Percentiles rank a stretch among this genome's conserved stretches.
Conservation (phyloP, 202 grass and related monocot genomes). For the Schoenoplectus tabernaemontani region DNA sequence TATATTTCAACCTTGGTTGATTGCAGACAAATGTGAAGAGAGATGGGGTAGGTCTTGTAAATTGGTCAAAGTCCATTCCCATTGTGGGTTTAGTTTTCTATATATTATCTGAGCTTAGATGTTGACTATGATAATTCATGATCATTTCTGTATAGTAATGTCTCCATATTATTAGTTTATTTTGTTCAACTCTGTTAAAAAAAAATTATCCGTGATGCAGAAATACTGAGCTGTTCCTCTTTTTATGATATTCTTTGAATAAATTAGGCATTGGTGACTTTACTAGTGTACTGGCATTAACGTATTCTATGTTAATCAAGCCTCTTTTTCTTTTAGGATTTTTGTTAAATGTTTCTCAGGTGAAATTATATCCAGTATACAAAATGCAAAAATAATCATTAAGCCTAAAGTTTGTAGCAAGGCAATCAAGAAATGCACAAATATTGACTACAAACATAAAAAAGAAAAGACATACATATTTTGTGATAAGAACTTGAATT, state of each 20-base stretch:
- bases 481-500: not conserved
- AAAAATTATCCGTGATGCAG: not conserved
- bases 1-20: conserved; percentile 89
- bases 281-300: not conserved
- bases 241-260: not conserved
- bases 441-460: not conserved
- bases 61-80: conserved; percentile 47
- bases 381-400: not conserved
- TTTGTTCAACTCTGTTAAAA: not conserved
- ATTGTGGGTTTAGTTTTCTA: conserved; percentile 60
- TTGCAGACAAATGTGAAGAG: conserved; percentile 68
- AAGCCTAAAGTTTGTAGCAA: not conserved
- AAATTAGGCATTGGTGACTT: not conserved
- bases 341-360: not conserved
- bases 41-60: conserved; percentile 33
- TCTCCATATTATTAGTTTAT: not conserved
- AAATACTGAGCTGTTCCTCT: not conserved
- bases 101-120: conserved; percentile 65
- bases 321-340: not conserved
- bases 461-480: not conserved
- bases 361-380: not conserved
- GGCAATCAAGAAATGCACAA: not conserved
- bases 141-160: not conserved
- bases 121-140: conserved; percentile 18
- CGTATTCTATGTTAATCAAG: not conserved